Base-by-base conservation (phyloP, 2,329 filamentous ascomycete species). In the Sporothrix mexicana region DNA sequence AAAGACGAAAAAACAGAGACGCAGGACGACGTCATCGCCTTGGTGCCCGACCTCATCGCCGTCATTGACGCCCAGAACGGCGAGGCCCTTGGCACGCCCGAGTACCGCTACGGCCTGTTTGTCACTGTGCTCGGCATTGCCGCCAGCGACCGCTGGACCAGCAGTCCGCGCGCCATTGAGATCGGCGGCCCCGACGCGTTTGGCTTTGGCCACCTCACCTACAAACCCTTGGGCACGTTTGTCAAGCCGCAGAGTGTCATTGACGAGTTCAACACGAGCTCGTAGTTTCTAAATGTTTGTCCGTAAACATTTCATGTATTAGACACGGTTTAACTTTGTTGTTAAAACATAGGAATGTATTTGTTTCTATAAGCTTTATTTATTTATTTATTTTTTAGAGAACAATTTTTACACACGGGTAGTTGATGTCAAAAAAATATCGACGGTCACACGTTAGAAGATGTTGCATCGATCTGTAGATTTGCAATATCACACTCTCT, bases 51-150 rank as follows among this genome's bases (percentile, higher is more conserved):
- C 72, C 79, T 90, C 7, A 86, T 90, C 70, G 82, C 84, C 0
- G 81, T 89, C 9, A 83, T 90, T 17, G 87, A 89, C 72, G 84
- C 85, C 6, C 85, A 87, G 74, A 87, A 85, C 10, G 88, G 87
- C 41, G 84, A 87, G 74, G 87, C 86, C 0, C 81, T 90, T 7
- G 87, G 87, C 0, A 87, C 85, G 0, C 87, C 85, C 0, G 88
- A 90, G 76, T 89, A 88, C 74, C 78, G 85, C 12, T 88, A 88
- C 73, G 86, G 86, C 1, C 77, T 88, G 51, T 78, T 85, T 10
- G 86, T 88, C 17, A 81, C 84, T 23, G 85, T 88, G 0, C 75
- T 88, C 17, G 85, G 83, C 2, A 83, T 85, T 59, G 77, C 84
- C 2, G 83, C 84, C 1, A 83, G 81, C 64, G 82, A 85, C 59